Base-by-base conservation (phyloP, 805 yeast species). In the Schizosaccharomyces octosporus region DNA sequence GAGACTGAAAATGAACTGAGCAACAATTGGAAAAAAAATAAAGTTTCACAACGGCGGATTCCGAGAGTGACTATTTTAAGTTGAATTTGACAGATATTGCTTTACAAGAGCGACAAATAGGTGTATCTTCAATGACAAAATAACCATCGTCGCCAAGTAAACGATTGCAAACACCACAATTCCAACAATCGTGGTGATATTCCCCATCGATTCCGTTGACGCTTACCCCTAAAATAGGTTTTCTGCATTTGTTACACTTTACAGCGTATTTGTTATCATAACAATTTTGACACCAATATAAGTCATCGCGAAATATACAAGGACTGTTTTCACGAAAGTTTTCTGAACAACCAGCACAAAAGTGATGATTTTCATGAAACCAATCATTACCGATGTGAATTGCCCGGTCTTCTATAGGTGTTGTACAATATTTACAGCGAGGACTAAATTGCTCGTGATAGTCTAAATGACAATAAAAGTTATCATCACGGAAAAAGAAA, bases 321-420 rank as follows among this genome's bases (percentile, higher is more conserved):
- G 66, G 62, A 5, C 63, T 65, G 5, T 63, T 55, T 19, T 62
- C 61, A 11, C 59, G 59, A 61, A 69, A 66, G 9, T 68, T 66
- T 29, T 61, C 61, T 51, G 51, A 41, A 43, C 73, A 70, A 15
- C 67, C 70, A 21, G 67, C 66, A 62, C 73, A 70, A 58, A 67
- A 69, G 61, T 70, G 71, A 43, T 70, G 73, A 31, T 66, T 69
- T 11, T 61, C 63, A 61, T 70, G 73, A 65, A 65, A 70, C 11
- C 66, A 62, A 43, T 63, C 63, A 6, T 65, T 71, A 61, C 67
- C 61, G 4, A 72, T 72, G 42, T 61, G 62, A 13, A 70, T 64
- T 15, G 66, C 70, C 43, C 68, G 63, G 4, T 63, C 64, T 48
- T 70, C 72, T 27, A 70, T 68, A 15, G 71, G 67, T 9, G 68